Evolutionary conservation across 2,329 filamentous ascomycete species (phyloP), one percentile per base, ranked within the genome.

Genomic region (Colletotrichum nymphaeae): DNA sequence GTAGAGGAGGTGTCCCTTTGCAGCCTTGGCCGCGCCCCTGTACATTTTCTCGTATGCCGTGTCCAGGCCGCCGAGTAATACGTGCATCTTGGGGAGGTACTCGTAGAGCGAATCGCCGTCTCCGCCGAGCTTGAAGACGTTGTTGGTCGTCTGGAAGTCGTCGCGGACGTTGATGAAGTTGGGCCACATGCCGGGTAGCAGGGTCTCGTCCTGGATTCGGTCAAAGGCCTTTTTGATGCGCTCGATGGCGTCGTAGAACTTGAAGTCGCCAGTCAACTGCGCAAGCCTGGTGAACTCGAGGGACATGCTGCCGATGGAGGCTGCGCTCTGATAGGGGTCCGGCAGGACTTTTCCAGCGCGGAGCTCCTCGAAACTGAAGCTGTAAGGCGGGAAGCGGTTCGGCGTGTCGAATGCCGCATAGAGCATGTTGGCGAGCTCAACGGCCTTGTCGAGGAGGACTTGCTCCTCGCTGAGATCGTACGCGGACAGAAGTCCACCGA

Each of bases 171-270:
- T 91, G 14, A 95, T 82, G 67, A 83, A 85, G 56, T 90, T 86
- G 1, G 93, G 93, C 93, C 93, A 95, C 81, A 95, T 86, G 0
- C 94, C 94, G 0, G 93, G 93, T 1, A 95, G 80, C 16, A 83
- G 85, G 0, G 93, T 95, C 14, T 86, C 82, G 74, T 89, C 88
- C 83, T 96, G 94, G 67, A 89, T 88, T 5, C 85, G 82, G 70
- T 93, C 88, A 73, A 95, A 88, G 19, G 91, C 85, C 70, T 93
- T 87, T 76, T 92, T 94, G 71, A 95, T 89, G 14, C 89, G 87
- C 46, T 91, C 88, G 73, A 94, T 87, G 5, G 92, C 93, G 79
- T 94, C 92, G 79, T 93, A 94, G 82, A 94, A 95, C 77, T 93
- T 94, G 35, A 88, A 82, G 72, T 95, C 88, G 42, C 90, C 91